These are phyloP conservation scores for Lactifluus piperatus DNA, from an alignment of 768 basidiomycete genomes.

Conservation along the genomic window DNA sequence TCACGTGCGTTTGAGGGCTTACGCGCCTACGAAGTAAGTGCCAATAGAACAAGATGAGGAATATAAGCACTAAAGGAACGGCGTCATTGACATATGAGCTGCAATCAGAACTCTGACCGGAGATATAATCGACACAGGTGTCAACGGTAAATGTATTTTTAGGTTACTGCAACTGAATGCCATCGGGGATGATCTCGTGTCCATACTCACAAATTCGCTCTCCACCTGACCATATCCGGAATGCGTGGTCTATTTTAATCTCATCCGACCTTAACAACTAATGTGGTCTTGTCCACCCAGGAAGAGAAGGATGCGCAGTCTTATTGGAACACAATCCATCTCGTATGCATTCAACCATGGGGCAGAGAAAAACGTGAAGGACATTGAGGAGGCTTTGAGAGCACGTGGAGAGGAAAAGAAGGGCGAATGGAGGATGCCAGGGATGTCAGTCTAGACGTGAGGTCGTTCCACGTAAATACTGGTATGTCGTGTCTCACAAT, in stretches of 20 bases:
- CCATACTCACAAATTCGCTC: conserved; percentile 56
- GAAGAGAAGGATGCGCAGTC: conserved; percentile 38
- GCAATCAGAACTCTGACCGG: no score
- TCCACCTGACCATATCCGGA: conserved; percentile 66
- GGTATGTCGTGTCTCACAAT: conserved; percentile 35
- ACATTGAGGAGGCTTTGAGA: conserved; percentile 61
- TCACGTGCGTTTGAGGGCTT: no score
- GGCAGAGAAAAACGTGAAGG: conserved; percentile 73
- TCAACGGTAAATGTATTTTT: no score
- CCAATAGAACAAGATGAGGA: no score
- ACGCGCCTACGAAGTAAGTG: no score
- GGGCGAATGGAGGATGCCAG: conserved; percentile 89
- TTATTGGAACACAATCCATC: conserved; percentile 89
- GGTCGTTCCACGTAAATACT: conserved; percentile 54
- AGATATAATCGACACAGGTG: no score
- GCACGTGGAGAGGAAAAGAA: conserved; percentile 56
- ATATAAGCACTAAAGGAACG: no score
- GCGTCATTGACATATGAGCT: no score
- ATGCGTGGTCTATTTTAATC: conserved; percentile 76
- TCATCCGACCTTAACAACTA: conserved; percentile 67
- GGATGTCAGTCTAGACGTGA: conserved; percentile 82
- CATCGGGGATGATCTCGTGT: conserved; percentile 60
- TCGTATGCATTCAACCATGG: conserved; percentile 86
- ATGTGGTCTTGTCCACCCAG: conserved; percentile 81
- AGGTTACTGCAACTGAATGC: no score